These are phyloP conservation scores for Fragaria vesca DNA, from an alignment of 306 rosid species.

Conservation along the genomic window DNA sequence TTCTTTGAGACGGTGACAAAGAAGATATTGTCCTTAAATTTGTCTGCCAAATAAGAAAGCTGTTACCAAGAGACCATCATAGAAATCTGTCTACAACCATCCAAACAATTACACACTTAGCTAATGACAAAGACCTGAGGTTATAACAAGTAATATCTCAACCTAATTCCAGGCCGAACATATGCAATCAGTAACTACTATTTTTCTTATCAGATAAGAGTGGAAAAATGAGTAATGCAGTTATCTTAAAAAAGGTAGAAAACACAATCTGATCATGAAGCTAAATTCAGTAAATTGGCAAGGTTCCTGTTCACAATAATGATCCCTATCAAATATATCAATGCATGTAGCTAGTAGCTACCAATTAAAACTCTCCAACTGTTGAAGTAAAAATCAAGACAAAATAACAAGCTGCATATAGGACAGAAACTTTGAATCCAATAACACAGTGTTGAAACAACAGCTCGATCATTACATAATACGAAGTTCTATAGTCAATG, in stretches of 20 bases:
- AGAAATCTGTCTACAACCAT: not conserved
- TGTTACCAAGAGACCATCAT: not conserved
- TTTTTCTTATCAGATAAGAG: not conserved
- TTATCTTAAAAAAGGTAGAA: not conserved
- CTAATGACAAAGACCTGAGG: not conserved
- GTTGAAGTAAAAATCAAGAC: not conserved
- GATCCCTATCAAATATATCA: not conserved
- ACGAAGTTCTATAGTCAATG: too few species aligned
- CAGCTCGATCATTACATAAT: too few species aligned
- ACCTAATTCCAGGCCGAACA: not conserved
- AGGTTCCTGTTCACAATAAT: not conserved
- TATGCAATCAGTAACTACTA: not conserved
- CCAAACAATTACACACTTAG: not conserved
- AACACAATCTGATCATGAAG: not conserved
- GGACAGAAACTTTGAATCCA: too few species aligned
- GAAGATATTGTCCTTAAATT: conserved; percentile 5
- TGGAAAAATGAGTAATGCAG: not conserved
- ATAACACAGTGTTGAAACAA: too few species aligned
- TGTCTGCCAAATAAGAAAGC: conserved; percentile 32
- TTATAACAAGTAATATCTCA: not conserved
- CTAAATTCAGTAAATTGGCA: not conserved
- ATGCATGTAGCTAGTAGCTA: not conserved
- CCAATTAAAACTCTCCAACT: not conserved
- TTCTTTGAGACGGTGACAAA: conserved; percentile 25
- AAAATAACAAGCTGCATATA: too few species aligned